Conservation (phyloP, 352 stramenopile species). For the Pythium oligandrum region DNA sequence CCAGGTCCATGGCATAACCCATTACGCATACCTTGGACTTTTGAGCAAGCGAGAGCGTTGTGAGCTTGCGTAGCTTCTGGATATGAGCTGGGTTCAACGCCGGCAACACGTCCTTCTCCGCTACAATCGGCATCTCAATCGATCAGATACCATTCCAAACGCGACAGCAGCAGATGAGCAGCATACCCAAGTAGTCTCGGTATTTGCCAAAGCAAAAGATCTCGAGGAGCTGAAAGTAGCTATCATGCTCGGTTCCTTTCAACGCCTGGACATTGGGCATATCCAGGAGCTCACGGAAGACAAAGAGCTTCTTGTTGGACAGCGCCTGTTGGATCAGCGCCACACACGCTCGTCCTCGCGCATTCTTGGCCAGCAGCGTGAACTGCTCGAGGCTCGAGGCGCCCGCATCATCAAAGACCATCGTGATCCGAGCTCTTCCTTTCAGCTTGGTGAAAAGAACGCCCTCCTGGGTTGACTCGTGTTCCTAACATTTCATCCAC, state of each 20-base stretch:
- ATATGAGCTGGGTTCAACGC: conserved; percentile 62
- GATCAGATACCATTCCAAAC: background rate
- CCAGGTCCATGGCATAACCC: too few relatives aligned
- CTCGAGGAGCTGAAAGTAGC: conserved; percentile 77
- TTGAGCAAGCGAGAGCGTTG: conserved; percentile 81
- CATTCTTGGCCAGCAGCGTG: conserved; percentile 89
- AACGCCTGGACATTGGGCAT: conserved; percentile 89
- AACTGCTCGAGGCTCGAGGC: conserved; percentile 89
- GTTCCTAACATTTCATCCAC: background rate
- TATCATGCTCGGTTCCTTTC: conserved; percentile 62
- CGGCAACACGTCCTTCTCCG: conserved; percentile 55
- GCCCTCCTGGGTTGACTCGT: conserved; percentile 14
- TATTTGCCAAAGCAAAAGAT: conserved; percentile 91
- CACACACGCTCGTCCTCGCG: conserved; percentile 85
- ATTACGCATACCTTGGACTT: conserved; percentile 54
- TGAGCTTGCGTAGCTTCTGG: conserved; percentile 89
- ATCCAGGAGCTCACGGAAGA: conserved; percentile 90
- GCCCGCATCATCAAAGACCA: conserved; percentile 64
- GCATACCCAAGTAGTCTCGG: conserved; percentile 73
- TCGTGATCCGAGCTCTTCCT: conserved; percentile 16
- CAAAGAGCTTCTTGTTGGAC: conserved; percentile 90
- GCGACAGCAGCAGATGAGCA: conserved; percentile 1
- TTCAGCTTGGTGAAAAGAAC: conserved; percentile 1
- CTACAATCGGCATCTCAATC: conserved; percentile 14
- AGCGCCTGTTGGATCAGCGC: conserved; percentile 92